Conservation (phyloP, 2,329 filamentous ascomycete genomes). For the Colletotrichum sp. region DNA sequence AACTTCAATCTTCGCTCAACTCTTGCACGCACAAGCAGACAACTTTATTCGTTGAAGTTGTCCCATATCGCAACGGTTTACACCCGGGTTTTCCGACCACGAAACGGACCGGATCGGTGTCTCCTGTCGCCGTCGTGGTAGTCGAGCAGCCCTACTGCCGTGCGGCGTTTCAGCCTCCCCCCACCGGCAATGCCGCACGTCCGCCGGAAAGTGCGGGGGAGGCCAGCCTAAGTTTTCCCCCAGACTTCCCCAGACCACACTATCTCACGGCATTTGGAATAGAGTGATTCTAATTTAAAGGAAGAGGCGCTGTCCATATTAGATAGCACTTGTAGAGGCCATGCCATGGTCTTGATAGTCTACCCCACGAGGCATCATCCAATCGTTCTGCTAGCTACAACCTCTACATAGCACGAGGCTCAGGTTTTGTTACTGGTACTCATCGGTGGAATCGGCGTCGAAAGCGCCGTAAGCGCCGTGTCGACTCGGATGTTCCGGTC, state of each 20-base stretch:
- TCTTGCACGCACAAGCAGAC: background rate
- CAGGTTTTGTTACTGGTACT: background rate
- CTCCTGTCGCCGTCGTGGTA: background rate
- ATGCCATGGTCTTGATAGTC: background rate
- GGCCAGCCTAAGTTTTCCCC: background rate
- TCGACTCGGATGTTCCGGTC: background rate
- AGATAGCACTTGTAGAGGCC: background rate
- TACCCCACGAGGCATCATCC: background rate
- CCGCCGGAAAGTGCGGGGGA: background rate
- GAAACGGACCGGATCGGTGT: background rate
- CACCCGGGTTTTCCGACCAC: background rate
- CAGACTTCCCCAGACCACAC: background rate
- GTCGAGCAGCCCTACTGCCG: background rate
- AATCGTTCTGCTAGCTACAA: background rate
- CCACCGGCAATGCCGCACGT: background rate
- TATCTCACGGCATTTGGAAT: background rate
- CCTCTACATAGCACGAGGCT: background rate
- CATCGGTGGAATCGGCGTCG: background rate
- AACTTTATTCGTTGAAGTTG: background rate
- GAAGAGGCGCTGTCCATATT: accelerated
- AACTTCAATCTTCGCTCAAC: accelerated
- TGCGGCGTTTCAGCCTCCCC: background rate
- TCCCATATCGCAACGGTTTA: background rate
- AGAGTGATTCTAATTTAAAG: background rate
- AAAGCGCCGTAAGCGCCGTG: background rate